Evolutionary conservation across 306 rosid genomes (phyloP), one percentile per base, ranked within the genome.

Genomic region (Aeschynomene evenia): DNA sequence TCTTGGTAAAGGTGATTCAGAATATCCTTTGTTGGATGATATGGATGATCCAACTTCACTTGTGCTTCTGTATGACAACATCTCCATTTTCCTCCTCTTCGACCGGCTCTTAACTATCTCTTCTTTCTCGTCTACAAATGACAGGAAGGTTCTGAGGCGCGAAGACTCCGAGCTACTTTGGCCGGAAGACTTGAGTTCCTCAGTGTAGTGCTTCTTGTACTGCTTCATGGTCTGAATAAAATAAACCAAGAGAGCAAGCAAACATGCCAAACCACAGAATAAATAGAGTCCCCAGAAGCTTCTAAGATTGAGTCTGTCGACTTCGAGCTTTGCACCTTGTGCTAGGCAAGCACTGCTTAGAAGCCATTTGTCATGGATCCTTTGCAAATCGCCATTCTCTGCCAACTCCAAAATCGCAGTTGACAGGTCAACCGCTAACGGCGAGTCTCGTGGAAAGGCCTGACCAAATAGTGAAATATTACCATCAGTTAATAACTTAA

Each of bases 301-400:
- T 49, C 26, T 73, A 12, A 95, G 96, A 3, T 83, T 71, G 55
- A 95, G 95, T 36, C 89, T 87, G 73, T 95, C 97, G 52, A 89
- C 89, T 82, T 84, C 91, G 16, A 85, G 71, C 78, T 84, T 91
- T 49, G 95, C 51, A 34, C 84, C 82, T 76, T 80, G 96, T 58
- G 86, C 81, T 26, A 85, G 75, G 78, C 99, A 95, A 15, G 96
- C 87, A 19, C 86, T 85, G 26, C 84, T 76, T 70, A 46, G 40
- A 19, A 95, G 95, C 99, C 99, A 95, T 82, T 95, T 95, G 85
- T 95, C 99, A 74, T 88, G 97, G 81, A 95, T 91, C 80, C 97
- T 87, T 76, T 95, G 91, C 7, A 95, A 80, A 66, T 91, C 99
- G 46, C 99, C 99, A 46, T 72, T 85, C 74, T 95, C 99, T 6